A percentile compares a stretch with the other conserved stretches of the same genome.
Evolutionary conservation across 441 rosid genomes (phyloP).

Genomic region (Gossypium aridum): DNA sequence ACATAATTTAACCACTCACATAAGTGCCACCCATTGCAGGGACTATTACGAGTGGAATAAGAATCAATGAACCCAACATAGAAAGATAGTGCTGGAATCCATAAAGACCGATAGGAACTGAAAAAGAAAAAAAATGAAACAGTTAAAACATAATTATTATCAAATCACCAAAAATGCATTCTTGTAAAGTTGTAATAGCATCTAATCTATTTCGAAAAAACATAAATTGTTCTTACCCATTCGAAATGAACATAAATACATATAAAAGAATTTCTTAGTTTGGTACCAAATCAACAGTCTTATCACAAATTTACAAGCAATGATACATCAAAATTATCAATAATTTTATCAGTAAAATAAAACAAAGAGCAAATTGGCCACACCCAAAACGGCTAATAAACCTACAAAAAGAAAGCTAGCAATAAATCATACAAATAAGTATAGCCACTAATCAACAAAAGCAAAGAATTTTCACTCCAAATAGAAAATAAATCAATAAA

Average conservation of each 20-base stretch:
- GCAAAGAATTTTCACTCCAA: neutral
- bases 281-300: conserved; percentile 38
- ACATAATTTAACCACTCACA: conserved; percentile 44
- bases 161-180: neutral
- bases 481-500: neutral
- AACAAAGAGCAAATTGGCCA: neutral
- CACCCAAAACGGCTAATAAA: neutral
- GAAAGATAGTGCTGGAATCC: conserved; percentile 96
- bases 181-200: neutral
- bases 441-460: neutral
- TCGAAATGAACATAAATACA: conserved; percentile 1
- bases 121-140: neutral
- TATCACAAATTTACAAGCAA: neutral
- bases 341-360: neutral
- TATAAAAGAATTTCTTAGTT: neutral
- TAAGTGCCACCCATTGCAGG: conserved; percentile 97
- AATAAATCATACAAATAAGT: neutral
- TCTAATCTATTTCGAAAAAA: neutral
- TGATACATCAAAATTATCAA: neutral
- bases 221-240: neutral
- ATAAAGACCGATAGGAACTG: conserved; percentile 93
- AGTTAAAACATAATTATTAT: conserved; percentile 6
- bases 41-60: conserved; percentile 87
- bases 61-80: conserved; percentile 78
- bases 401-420: neutral